These are phyloP conservation scores for Dictyostelium discoideum DNA, from an alignment of 78 protist species.

Conservation along the genomic window DNA sequence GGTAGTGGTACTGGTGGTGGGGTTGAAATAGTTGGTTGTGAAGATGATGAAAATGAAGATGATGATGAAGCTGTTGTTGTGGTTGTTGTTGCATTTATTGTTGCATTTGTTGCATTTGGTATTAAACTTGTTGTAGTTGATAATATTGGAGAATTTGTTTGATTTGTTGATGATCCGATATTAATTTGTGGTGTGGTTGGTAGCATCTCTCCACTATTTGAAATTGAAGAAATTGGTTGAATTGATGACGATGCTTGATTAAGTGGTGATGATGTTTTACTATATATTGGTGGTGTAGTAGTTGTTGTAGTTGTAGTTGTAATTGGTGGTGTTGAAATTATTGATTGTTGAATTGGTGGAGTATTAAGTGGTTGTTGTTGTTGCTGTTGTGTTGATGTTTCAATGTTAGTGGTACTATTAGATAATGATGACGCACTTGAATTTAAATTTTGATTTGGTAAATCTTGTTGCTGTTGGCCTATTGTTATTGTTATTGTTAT, in stretches of 20 bases:
- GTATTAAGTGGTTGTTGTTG: neutral
- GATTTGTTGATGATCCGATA: neutral
- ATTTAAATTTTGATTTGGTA: neutral
- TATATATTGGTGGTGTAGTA: neutral
- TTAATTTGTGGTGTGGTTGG: neutral
- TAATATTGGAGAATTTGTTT: neutral
- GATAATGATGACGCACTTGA: neutral
- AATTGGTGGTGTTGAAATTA: neutral
- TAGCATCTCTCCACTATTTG: neutral
- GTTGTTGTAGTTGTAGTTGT: neutral
- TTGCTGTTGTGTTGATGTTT: neutral
- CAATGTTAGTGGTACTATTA: neutral
- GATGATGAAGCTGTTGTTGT: neutral
- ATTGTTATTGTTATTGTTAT: too few relatives aligned
- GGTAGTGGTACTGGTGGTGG: neutral
- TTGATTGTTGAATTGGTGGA: neutral
- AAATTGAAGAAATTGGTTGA: constrained; percentile 3
- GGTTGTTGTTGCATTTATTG: neutral
- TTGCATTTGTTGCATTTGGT: too few relatives aligned
- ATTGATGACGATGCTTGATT: neutral
- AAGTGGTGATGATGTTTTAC: neutral
- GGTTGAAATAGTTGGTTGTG: neutral
- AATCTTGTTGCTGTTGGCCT: neutral
- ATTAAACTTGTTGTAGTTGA: neutral
- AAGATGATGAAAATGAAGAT: neutral